Evolutionary conservation across 1,284 basidiomycete genomes (phyloP), one percentile per base, ranked within the genome.

Genomic region (Cryptococcus sp.): DNA sequence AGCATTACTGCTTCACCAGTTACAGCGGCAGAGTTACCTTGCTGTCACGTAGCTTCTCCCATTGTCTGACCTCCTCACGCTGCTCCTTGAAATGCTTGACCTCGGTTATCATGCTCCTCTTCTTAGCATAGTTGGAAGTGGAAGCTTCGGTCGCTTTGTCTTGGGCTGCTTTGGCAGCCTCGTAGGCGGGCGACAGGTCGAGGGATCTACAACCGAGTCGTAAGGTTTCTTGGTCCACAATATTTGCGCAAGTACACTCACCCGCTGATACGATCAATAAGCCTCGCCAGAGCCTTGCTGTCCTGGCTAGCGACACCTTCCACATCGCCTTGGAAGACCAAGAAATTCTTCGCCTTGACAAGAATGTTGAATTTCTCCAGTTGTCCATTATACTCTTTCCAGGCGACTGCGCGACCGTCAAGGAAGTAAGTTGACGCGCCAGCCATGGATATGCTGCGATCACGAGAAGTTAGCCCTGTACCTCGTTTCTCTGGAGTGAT

Each of bases 301-400:
- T 91, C 93, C 72, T 99, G 96, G 8, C 91, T 92, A 0, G 96
- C 96, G 48, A 99, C 91, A 2, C 93, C 91, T 79, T 99, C 96
- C 41, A 99, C 96, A 75, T 99, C 96, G 55, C 96, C 96, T 66
- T 97, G 93, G 80, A 99, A 99, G n/a, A 99, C 96, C 55, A 99
- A 87, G 73, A 99, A 99, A 82, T 99, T 99, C 81, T 97, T 97
- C 20, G 96, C 96, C 80, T 97, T 97, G 73, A 99, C 94, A 56
- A 99, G 89, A 70, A 99, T 92, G 73, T 98, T 97, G 78, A 95
- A 92, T 23, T 84, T 83, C 57, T 89, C 84, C 35, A 97, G 87
- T 17, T 90, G 88, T 13, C 86, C 81, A 63, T 94, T 94, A 81
- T 97, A 97, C 0, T 85, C 85, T 27, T 87, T 84, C 75, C 93